phyloP scores from a whole-genome alignment of 2,329 filamentous ascomycete genomes.

The Neonectria sp. region DNA sequence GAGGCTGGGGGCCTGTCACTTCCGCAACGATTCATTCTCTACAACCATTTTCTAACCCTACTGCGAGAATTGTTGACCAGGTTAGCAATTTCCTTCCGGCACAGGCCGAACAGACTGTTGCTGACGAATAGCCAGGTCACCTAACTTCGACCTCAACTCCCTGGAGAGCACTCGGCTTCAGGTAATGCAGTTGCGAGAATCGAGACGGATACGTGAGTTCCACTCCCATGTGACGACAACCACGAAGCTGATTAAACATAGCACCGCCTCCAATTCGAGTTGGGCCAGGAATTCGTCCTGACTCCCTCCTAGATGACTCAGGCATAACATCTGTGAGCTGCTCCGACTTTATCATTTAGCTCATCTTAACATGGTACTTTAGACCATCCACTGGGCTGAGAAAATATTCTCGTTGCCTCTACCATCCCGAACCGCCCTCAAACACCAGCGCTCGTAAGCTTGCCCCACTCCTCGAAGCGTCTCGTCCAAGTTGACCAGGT shows the following conservation, averaged over 20 bases:
- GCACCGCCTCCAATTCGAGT: constrained; percentile 55
- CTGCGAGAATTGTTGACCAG: constrained; percentile 67
- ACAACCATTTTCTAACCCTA: constrained; percentile 68
- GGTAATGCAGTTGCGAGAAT: constrained; percentile 67
- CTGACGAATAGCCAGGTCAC: constrained; percentile 52
- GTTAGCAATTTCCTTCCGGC: constrained; percentile 51
- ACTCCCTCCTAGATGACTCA: constrained; percentile 49
- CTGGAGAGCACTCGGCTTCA: constrained; percentile 65
- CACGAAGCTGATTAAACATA: constrained; percentile 35
- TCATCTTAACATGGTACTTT: constrained; percentile 21
- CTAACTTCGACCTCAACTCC: constrained; percentile 69
- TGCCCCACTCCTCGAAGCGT: neutral
- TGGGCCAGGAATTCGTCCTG: constrained; percentile 53
- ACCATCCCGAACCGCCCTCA: constrained; percentile 65
- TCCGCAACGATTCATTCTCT: constrained; percentile 68
- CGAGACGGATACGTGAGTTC: constrained; percentile 67
- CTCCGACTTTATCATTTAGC: neutral
- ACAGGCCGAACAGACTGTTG: neutral
- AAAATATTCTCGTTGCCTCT: constrained; percentile 71
- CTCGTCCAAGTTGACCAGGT: constrained; percentile 22
- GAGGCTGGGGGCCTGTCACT: constrained; percentile 67
- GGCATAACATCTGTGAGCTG: constrained; percentile 36
- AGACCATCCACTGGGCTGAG: constrained; percentile 73
- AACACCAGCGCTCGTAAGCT: constrained; percentile 55
- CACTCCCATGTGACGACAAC: neutral